These are phyloP conservation scores for Xylaria sp. DNA, from an alignment of 2,329 filamentous ascomycete species.

Conservation along the genomic window DNA sequence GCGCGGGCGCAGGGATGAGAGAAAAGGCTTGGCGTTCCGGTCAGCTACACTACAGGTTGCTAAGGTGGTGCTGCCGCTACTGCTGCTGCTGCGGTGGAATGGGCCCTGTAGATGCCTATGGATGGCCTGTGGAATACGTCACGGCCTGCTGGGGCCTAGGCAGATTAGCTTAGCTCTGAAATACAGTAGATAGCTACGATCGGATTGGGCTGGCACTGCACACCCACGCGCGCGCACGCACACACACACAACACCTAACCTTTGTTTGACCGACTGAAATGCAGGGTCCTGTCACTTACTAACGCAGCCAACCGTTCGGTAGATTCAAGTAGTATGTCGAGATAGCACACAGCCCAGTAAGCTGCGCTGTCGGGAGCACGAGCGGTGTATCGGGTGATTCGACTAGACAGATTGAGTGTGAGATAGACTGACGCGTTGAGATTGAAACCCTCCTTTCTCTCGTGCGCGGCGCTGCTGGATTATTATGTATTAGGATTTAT, in stretches of 20 bases:
- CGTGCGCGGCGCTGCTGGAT: neutral
- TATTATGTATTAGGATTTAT: conserved; percentile 7
- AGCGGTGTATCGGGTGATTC: neutral
- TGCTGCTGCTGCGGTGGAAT: neutral
- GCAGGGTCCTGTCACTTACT: conserved; percentile 37
- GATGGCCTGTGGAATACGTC: conserved; percentile 38
- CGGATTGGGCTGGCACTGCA: conserved; percentile 22
- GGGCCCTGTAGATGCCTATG: conserved; percentile 18
- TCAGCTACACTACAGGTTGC: conserved; percentile 35
- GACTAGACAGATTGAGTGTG: neutral
- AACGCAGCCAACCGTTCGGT: conserved; percentile 20
- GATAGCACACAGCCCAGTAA: conserved; percentile 3
- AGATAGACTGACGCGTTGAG: neutral
- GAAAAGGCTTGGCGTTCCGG: conserved; percentile 33
- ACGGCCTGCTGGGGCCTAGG: conserved; percentile 24
- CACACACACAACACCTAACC: conserved; percentile 3
- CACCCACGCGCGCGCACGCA: neutral
- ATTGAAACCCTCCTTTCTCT: conserved; percentile 9
- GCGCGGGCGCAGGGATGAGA: conserved; percentile 5
- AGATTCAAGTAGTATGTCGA: too few species aligned
- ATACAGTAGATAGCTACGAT: conserved; percentile 8
- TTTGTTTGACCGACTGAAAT: conserved; percentile 23
- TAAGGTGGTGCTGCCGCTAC: too few species aligned
- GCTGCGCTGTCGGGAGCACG: neutral
- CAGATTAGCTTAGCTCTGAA: conserved; percentile 25